Conservation (phyloP, 2,329 filamentous ascomycete species). For the Rosellinia necatrix region DNA sequence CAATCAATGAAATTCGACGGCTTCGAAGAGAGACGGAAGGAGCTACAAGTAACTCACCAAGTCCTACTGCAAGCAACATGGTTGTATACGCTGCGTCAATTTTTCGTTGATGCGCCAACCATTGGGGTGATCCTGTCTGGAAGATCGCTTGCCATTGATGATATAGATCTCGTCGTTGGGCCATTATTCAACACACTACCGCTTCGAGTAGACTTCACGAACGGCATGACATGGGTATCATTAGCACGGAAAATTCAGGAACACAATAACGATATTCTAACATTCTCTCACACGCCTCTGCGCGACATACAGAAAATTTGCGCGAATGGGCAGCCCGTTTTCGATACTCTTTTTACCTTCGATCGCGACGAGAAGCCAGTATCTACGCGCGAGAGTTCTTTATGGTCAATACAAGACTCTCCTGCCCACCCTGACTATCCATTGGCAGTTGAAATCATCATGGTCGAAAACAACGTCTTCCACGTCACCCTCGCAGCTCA, state of each 20-base stretch:
- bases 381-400: conserved; percentile 32
- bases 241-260: conserved; percentile 69
- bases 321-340: conserved; percentile 63
- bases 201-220: conserved; percentile 57
- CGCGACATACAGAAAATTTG: conserved; percentile 83
- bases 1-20: conserved; percentile 44
- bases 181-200: conserved; percentile 92
- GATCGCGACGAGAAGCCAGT: conserved; percentile 55
- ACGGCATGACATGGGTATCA: conserved; percentile 59
- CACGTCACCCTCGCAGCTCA: conserved; percentile 65
- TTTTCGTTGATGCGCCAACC: conserved; percentile 53
- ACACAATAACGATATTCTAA: conserved; percentile 69
- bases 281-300: conserved; percentile 79
- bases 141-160: conserved; percentile 69
- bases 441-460: conserved; percentile 74
- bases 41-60: conserved; percentile 76
- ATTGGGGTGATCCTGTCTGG: conserved; percentile 82
- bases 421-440: conserved; percentile 68
- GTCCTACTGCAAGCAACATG: conserved; percentile 78
- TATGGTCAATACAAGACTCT: conserved; percentile 62
- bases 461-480: conserved; percentile 54
- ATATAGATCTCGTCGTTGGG: conserved; percentile 71
- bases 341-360: conserved; percentile 84
- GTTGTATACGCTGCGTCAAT: conserved; percentile 63
- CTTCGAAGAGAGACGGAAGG: conserved; percentile 59